phyloP scores from a whole-genome alignment of 495 filamentous ascomycete species.

The Haplographium delicatum region DNA sequence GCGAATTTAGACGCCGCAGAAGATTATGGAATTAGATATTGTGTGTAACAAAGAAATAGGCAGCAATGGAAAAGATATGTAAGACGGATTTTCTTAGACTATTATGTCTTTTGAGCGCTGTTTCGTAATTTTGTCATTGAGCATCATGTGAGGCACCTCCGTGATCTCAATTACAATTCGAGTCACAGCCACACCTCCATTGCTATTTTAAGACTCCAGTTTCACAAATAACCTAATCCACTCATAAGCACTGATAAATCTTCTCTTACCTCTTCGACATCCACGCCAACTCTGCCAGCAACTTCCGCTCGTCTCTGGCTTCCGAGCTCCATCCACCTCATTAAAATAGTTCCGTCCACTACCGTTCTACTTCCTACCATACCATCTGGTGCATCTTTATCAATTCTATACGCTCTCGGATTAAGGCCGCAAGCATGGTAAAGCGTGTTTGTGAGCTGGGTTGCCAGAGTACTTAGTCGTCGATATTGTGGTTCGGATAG shows the following conservation, averaged over 20 bases:
- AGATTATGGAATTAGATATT: too few relatives aligned
- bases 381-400: constrained; percentile 19
- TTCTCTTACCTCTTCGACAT: constrained; percentile 57
- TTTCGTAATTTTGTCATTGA: too few relatives aligned
- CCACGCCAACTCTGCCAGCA: constrained; percentile 57
- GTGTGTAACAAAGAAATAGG: too few relatives aligned
- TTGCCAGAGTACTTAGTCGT: constrained; percentile 73
- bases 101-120: too few relatives aligned
- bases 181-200: too few relatives aligned
- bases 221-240: constrained; percentile 26
- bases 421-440: constrained; percentile 77
- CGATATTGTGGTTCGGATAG: constrained; percentile 78
- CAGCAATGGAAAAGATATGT: too few relatives aligned
- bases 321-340: constrained; percentile 65
- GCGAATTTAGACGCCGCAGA: too few relatives aligned
- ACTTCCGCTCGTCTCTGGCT: constrained; percentile 65
- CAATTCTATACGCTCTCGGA: constrained; percentile 64
- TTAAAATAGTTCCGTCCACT: constrained; percentile 46
- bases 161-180: too few relatives aligned
- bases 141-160: too few relatives aligned
- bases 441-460: constrained; percentile 68
- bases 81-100: too few relatives aligned
- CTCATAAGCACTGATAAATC: constrained; percentile 41
- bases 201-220: too few relatives aligned
- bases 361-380: constrained; percentile 41